These are phyloP conservation scores for Rubia yunnanensis DNA, from an alignment of 257 asterid species.

Conservation along the genomic window DNA sequence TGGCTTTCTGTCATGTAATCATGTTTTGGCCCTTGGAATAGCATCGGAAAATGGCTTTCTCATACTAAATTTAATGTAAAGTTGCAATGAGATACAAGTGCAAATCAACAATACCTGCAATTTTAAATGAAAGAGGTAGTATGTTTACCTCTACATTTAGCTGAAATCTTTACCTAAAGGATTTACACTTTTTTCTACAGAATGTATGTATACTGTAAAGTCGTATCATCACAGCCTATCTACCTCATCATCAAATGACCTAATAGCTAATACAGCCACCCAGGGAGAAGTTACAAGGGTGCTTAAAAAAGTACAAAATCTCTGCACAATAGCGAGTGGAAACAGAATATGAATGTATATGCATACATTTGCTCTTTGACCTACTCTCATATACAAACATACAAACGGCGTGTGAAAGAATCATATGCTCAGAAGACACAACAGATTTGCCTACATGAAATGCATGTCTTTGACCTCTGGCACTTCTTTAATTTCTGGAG, in stretches of 20 bases:
- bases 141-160: background rate
- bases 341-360: background rate
- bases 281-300: background rate
- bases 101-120: background rate
- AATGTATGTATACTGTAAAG: background rate
- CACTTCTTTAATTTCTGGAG: constrained; percentile 7
- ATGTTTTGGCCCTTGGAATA: background rate
- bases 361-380: background rate
- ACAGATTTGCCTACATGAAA: constrained; percentile 1
- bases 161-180: background rate
- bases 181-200: background rate
- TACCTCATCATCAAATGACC: background rate
- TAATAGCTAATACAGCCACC: background rate
- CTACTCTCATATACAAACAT: background rate
- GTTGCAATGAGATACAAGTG: background rate
- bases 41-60: no score
- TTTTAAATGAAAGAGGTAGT: background rate
- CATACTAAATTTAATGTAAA: background rate
- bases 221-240: background rate
- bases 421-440: background rate
- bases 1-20: background rate
- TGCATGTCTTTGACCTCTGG: background rate
- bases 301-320: background rate
- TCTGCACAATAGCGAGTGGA: background rate
- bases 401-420: background rate